phyloP scores from a whole-genome alignment of 1,284 basidiomycete genomes.

The Ceratobasidium sp. region DNA sequence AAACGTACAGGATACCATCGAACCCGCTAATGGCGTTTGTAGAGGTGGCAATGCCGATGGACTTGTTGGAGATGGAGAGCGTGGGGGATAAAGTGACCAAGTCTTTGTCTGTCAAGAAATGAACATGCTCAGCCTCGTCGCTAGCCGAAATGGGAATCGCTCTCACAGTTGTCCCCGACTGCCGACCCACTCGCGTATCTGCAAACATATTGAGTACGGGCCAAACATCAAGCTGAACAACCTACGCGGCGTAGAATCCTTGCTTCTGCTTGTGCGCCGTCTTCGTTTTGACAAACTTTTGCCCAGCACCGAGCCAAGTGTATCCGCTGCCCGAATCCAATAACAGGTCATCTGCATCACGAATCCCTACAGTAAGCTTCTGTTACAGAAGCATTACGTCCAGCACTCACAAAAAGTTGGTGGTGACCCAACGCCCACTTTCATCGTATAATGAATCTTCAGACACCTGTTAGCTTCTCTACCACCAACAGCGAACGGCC shows the following conservation, averaged over 20 bases:
- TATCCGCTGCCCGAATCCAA: constrained; percentile 33
- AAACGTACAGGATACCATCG: constrained; percentile 32
- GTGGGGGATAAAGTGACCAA: constrained; percentile 21
- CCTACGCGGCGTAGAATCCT: constrained; percentile 17
- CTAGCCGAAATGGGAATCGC: constrained; percentile 1
- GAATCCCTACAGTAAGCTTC: neutral
- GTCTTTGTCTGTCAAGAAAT: constrained; percentile 20
- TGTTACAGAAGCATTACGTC: neutral
- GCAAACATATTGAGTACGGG: too few relatives aligned
- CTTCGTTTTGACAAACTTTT: constrained; percentile 30
- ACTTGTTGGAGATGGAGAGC: constrained; percentile 18
- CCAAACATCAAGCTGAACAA: neutral
- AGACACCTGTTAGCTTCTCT: neutral
- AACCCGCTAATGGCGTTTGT: constrained; percentile 12
- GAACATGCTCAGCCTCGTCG: too few relatives aligned
- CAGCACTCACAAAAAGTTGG: constrained; percentile 21
- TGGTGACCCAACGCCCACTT: constrained; percentile 28
- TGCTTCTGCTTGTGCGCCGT: constrained; percentile 16
- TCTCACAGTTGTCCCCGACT: neutral
- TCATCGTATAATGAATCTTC: constrained; percentile 35
- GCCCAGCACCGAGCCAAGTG: constrained; percentile 34
- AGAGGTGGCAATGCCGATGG: constrained; percentile 25
- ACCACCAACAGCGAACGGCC: neutral
- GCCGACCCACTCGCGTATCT: too few relatives aligned
- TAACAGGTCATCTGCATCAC: constrained; percentile 22